These are phyloP conservation scores for Handroanthus guayacan DNA, from an alignment of 257 asterid species.

Conservation along the genomic window DNA sequence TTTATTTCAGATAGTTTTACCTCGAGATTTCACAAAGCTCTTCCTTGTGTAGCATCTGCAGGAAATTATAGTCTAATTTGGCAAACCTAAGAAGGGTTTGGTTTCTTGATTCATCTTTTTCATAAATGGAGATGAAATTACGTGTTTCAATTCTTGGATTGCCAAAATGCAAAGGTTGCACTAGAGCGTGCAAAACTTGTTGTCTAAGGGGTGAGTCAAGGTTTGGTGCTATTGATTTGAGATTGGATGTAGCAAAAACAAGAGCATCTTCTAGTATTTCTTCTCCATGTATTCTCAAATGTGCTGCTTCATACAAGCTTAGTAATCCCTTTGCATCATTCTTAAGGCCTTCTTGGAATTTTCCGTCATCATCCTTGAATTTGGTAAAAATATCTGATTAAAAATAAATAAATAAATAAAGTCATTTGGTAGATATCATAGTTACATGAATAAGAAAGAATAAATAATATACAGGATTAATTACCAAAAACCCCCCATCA, in stretches of 20 bases:
- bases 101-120: constrained; percentile 29
- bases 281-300: constrained; percentile 28
- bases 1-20: neutral
- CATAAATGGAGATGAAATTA: constrained; percentile 31
- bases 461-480: no score
- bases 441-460: no score
- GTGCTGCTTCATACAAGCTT: constrained; percentile 35
- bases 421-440: neutral
- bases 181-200: constrained; percentile 35
- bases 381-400: constrained; percentile 22
- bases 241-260: neutral
- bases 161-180: constrained; percentile 35
- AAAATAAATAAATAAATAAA: neutral
- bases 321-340: constrained; percentile 26
- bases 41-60: constrained; percentile 37
- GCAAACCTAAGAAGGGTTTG: constrained; percentile 37
- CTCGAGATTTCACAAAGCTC: constrained; percentile 37
- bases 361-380: constrained; percentile 4
- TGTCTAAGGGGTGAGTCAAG: constrained; percentile 9
- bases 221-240: constrained; percentile 4
- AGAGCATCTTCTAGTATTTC: constrained; percentile 33
- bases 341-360: constrained; percentile 16
- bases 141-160: constrained; percentile 35
- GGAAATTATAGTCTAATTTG: constrained; percentile 37
- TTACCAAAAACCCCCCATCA: no score